phyloP scores from a whole-genome alignment of 805 yeast species.

The Wickerhamiella azymoides region DNA sequence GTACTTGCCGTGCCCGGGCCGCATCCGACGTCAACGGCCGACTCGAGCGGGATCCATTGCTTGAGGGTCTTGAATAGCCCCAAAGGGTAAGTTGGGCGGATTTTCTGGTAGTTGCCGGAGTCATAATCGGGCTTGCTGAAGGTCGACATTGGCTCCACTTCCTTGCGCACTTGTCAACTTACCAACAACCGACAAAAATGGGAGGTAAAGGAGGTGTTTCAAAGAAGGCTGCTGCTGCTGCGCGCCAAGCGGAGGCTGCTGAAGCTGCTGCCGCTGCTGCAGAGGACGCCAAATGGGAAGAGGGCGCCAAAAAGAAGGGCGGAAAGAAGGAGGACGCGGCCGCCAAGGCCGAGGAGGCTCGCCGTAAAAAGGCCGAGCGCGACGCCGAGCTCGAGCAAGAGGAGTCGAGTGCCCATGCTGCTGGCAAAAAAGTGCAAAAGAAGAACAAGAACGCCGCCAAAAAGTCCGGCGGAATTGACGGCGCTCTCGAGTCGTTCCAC shows the following conservation, averaged over 20 bases:
- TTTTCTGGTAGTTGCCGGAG: conserved; percentile 37
- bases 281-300: conserved; percentile 54
- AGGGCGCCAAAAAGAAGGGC: conserved; percentile 55
- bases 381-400: conserved; percentile 52
- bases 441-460: conserved; percentile 58
- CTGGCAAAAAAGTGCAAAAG: conserved; percentile 36
- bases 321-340: conserved; percentile 57
- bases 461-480: conserved; percentile 38
- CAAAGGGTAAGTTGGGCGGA: conserved; percentile 56
- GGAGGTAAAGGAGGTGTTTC: conserved; percentile 33
- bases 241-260: conserved; percentile 41
- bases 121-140: conserved; percentile 41
- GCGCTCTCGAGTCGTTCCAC: conserved; percentile 46
- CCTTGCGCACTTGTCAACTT: neutral
- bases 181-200: neutral
- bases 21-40: conserved; percentile 59
- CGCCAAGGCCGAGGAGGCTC: conserved; percentile 59
- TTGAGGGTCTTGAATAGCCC: conserved; percentile 33
- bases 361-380: conserved; percentile 69
- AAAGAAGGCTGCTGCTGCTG: conserved; percentile 50
- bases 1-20: conserved; percentile 67
- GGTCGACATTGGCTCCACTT: conserved; percentile 38
- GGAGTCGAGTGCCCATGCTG: conserved; percentile 40
- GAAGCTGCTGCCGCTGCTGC: conserved; percentile 33
- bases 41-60: conserved; percentile 22